Conservation (phyloP, 345 rosid species). For the Sonneratia alba region DNA sequence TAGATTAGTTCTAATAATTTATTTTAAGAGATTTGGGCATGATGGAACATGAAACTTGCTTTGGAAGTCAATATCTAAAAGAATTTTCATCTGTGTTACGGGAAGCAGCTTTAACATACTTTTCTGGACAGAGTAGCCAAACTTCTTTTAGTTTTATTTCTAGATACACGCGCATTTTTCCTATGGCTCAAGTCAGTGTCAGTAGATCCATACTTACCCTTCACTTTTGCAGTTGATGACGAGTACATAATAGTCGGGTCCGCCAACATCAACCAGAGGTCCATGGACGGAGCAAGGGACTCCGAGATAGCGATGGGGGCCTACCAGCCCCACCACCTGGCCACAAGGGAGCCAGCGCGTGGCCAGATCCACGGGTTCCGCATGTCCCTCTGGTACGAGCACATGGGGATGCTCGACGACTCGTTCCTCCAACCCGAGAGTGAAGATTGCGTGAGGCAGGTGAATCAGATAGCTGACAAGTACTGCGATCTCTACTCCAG, state of each 20-base stretch:
- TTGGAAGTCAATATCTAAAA: no score
- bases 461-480: constrained; percentile 71
- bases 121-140: no score
- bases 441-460: constrained; percentile 51
- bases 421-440: constrained; percentile 66
- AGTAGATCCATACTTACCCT: no score
- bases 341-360: constrained; percentile 66
- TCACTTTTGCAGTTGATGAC: constrained; percentile 65
- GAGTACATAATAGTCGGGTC: constrained; percentile 94
- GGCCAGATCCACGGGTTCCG: constrained; percentile 98
- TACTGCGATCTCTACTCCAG: constrained; percentile 88
- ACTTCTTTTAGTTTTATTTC: no score
- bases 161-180: no score
- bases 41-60: no score
- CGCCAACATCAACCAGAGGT: constrained; percentile 95
- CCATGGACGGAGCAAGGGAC: constrained; percentile 99
- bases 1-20: neutral
- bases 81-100: no score
- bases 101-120: no score
- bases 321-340: constrained; percentile 80
- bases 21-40: no score
- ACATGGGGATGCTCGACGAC: constrained; percentile 83
- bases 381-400: constrained; percentile 91
- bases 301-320: constrained; percentile 99
- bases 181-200: no score